Percentiles rank a stretch among this genome's conserved stretches.
Conservation (phyloP, 805 yeast genomes). For the Barnettozyma botsteinii region DNA sequence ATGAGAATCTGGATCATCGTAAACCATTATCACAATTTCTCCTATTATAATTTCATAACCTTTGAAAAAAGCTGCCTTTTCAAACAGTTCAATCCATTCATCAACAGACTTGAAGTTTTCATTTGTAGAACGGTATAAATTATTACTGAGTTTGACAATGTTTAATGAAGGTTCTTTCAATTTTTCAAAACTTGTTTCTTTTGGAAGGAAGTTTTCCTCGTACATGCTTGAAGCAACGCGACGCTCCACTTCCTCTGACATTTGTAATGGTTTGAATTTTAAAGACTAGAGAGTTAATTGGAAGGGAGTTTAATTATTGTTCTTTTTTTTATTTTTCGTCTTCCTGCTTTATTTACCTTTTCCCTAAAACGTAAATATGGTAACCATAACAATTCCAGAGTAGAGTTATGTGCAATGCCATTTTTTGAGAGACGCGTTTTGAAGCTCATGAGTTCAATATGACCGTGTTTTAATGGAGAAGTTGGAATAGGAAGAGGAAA, state of each 20-base stretch:
- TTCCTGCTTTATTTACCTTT: constrained; percentile 3
- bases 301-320: no score
- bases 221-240: constrained; percentile 23
- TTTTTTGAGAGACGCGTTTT: not conserved
- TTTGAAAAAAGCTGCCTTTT: constrained; percentile 46
- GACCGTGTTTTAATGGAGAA: not conserved
- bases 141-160: constrained; percentile 20
- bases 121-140: constrained; percentile 12
- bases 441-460: not conserved
- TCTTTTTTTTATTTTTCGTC: not conserved
- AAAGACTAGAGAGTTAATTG: not conserved
- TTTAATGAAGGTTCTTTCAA: constrained; percentile 20
- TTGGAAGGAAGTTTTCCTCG: constrained; percentile 17
- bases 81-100: constrained; percentile 39
- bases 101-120: constrained; percentile 16
- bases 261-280: not conserved
- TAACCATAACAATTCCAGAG: not conserved
- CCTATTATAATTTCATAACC: constrained; percentile 45
- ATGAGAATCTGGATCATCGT: constrained; percentile 39
- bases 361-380: not conserved
- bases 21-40: constrained; percentile 43
- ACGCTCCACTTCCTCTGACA: constrained; percentile 3
- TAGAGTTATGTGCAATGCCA: no score
- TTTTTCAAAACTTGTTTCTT: not conserved
- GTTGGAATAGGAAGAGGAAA: not conserved